Conservation (phyloP, 805 yeast species). For the Sungouiella blattae region DNA sequence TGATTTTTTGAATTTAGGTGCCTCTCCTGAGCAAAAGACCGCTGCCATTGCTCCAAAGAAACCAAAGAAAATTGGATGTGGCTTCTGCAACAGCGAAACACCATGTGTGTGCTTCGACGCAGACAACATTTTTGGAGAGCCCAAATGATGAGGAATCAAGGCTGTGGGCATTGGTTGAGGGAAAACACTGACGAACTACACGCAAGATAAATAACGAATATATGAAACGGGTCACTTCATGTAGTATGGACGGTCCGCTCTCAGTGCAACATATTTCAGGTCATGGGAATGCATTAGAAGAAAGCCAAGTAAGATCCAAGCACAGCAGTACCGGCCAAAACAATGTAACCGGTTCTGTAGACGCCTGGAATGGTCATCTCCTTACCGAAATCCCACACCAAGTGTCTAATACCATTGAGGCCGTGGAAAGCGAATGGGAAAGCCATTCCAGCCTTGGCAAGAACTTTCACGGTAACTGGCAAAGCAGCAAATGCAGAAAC, state of each 20-base stretch:
- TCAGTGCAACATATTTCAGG: no score
- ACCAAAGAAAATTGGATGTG: slow-evolving; percentile 22
- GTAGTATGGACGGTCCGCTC: no score
- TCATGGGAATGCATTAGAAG: slow-evolving; percentile 23
- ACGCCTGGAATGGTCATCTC: slow-evolving; percentile 83
- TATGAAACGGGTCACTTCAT: no score
- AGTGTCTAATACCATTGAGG: slow-evolving; percentile 87
- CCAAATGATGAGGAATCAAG: no score
- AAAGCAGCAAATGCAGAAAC: slow-evolving; percentile 56
- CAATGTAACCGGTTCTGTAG: slow-evolving; percentile 85
- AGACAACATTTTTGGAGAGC: slow-evolving; percentile 20
- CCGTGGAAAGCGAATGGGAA: slow-evolving; percentile 86
- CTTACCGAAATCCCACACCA: slow-evolving; percentile 87
- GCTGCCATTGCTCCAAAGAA: slow-evolving; percentile 2
- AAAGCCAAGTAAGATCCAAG: slow-evolving; percentile 58
- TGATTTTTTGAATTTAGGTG: not conserved
- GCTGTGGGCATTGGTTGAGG: no score
- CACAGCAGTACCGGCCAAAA: slow-evolving; percentile 59
- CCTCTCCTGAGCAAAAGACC: slow-evolving; percentile 1
- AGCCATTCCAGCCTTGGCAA: slow-evolving; percentile 66
- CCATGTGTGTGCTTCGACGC: slow-evolving; percentile 43
- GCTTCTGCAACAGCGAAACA: slow-evolving; percentile 36
- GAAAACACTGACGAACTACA: no score
- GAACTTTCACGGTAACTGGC: slow-evolving; percentile 60
- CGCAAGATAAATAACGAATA: no score